Percentiles rank a stretch among this genome's conserved stretches.
These are phyloP conservation scores for Tuber magnatum DNA, from an alignment of 495 filamentous ascomycete species.

Conservation along the genomic window DNA sequence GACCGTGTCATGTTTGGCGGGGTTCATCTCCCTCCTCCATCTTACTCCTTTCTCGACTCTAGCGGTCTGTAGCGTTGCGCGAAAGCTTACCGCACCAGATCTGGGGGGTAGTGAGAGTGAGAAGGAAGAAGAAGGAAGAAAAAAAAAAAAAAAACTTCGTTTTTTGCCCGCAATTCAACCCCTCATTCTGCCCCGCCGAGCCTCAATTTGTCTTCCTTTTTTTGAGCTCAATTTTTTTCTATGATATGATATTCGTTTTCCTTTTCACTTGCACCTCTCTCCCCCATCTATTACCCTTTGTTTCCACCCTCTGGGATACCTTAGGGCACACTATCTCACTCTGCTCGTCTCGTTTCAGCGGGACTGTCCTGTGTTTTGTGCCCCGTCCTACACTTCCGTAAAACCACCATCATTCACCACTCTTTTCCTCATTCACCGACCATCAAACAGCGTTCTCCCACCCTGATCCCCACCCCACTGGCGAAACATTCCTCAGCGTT, in stretches of 20 bases:
- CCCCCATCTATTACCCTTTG: slow-evolving; percentile 20
- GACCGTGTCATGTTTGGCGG: not conserved
- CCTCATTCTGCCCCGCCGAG: slow-evolving; percentile 24
- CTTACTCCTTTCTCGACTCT: slow-evolving; percentile 1
- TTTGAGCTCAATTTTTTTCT: slow-evolving; percentile 8
- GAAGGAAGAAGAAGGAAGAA: not conserved
- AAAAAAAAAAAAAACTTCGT: slow-evolving; percentile 18
- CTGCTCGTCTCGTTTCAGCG: slow-evolving; percentile 37
- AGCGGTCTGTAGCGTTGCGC: not conserved
- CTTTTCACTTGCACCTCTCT: slow-evolving; percentile 31
- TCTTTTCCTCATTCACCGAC: slow-evolving; percentile 14
- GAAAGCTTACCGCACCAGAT: not conserved
- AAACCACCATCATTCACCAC: slow-evolving; percentile 10
- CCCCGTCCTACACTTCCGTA: slow-evolving; percentile 28
- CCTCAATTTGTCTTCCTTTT: slow-evolving; percentile 12
- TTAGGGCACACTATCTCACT: slow-evolving; percentile 32
- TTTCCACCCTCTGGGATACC: slow-evolving; percentile 26
- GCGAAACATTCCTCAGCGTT: not conserved
- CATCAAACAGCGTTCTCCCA: not conserved
- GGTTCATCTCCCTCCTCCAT: not conserved
- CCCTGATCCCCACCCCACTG: not conserved
- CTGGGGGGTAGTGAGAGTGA: not conserved
- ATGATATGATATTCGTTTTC: slow-evolving; percentile 19
- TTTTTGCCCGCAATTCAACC: slow-evolving; percentile 22
- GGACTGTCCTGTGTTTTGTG: slow-evolving; percentile 36